These are phyloP conservation scores for Chaetomium sp. DNA, from an alignment of 2,329 filamentous ascomycete genomes.

Conservation along the genomic window DNA sequence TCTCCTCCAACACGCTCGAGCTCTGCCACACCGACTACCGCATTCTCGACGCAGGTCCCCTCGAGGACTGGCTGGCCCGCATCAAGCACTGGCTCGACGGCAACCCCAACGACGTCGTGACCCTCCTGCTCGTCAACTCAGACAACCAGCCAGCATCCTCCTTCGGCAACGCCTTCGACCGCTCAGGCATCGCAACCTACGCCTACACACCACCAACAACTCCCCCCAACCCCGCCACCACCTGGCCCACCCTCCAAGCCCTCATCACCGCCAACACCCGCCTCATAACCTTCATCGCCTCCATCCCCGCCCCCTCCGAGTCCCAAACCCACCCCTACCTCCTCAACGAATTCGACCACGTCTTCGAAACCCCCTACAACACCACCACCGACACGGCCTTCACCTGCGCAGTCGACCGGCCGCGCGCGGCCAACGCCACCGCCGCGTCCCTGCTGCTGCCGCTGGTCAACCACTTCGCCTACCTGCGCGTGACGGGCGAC, in stretches of 20 bases:
- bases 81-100: conserved; percentile 70
- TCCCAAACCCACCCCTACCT: conserved; percentile 56
- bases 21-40: conserved; percentile 71
- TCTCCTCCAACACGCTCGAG: conserved; percentile 58
- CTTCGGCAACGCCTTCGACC: conserved; percentile 57
- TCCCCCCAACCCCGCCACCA: conserved; percentile 33
- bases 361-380: conserved; percentile 75
- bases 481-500: conserved; percentile 55
- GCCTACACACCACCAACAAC: conserved; percentile 61
- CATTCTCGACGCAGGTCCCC: conserved; percentile 68
- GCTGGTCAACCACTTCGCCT: conserved; percentile 80
- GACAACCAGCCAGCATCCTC: conserved; percentile 58
- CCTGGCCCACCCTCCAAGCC: conserved; percentile 72
- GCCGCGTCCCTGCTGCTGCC: too few species aligned
- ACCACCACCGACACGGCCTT: conserved; percentile 66
- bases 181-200: conserved; percentile 62
- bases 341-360: conserved; percentile 63
- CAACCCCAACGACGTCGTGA: conserved; percentile 75
- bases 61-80: conserved; percentile 63
- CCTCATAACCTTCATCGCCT: conserved; percentile 69
- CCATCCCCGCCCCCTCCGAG: conserved; percentile 43
- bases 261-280: conserved; percentile 68
- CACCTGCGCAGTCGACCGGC: conserved; percentile 69
- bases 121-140: conserved; percentile 71
- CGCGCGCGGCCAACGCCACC: too few species aligned